Base-by-base conservation (phyloP, 345 rosid genomes). In the Cochlearia excelsa region DNA sequence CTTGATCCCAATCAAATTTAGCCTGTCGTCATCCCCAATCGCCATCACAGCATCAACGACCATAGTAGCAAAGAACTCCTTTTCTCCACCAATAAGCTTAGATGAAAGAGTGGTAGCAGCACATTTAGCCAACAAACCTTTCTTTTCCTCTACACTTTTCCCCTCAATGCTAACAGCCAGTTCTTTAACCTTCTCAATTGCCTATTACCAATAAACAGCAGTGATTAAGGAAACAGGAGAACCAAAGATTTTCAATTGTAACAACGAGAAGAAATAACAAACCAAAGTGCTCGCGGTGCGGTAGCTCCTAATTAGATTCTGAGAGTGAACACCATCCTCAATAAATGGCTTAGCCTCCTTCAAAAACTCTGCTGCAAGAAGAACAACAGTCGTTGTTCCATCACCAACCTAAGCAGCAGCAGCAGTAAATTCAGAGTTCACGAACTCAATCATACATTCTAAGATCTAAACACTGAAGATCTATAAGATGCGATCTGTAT, bases 291-390 rank as follows among this genome's bases (percentile, higher is more conserved):
- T 53, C 1, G 97, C 99, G 30, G 84, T 80, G 29, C 97, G 83
- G 61, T 83, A 94, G 70, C 99, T 94, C 63, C 93, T 78, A 29
- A 90, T 94, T 59, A 94, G 49, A 73, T 84, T 94, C 74, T 90
- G 99, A 6, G 99, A 75, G 72, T 90, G 97, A 65, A 90, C 99
- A 30, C 99, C 99, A 33, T 94, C 96, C 70, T 94, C 97, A 28
- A 94, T 74, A 55, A 90, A 94, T 51, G 99, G 97, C 65, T 94
- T 94, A 44, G 99, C 99, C 81, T 90, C 97, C 80, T 67, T 94
- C 81, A 90, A 66, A 74, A 94, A 90, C 78, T 94, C 99, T 26
- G 84, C 90, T 0, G 97, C 95, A 44, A 94, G 89, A 2, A 94
- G 81, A 56, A 90, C 99, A 16, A 94, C 99, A 1, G 97, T 90